Base-by-base conservation (phyloP, 768 basidiomycete genomes). In the Mycena sanguinolenta region DNA sequence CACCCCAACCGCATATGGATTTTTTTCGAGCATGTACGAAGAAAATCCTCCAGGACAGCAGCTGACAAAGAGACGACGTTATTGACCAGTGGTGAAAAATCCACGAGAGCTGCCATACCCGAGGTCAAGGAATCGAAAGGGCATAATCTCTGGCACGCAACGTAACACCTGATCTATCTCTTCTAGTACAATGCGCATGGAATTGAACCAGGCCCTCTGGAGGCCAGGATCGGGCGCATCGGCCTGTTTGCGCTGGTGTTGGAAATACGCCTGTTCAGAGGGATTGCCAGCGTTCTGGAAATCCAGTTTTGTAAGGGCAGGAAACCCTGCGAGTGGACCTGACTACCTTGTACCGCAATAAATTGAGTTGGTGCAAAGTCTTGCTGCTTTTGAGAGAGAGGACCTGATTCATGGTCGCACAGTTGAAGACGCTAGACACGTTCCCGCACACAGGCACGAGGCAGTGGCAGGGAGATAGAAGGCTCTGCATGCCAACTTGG, bases 31-130 rank as follows among this genome's bases (percentile, higher is more conserved):
- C 32, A 80, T 77, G 65, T 79, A 79, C 14, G 78, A 78, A 2
- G 77, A 73, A 54, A 80, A 80, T 4, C 79, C 79, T 27, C 79
- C 79, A 4, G 79, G 79, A 32, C 78, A 78, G 55, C 79, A 80
- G 38, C 79, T 80, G 46, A 9, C 57, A 36, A 36, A 34, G 34
- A 39, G 39, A 39, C 23, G 39, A 54, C 53, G 30, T 64, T 23
- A 54, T 19, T 69, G 21, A 46, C 62, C n/a, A n/a, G 50, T 21
- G 30, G 32, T 10, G 19, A 12, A 38, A 25, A 42, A 32, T 16
- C 50, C 19, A 72, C n/a, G n/a, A 63, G 28, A 19, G 30, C 12
- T 50, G 27, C 2, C 50, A 30, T 74, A 78, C 79, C 79, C 77
- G 16, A 79, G 63, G 69, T 79, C 79, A 7, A 79, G 65, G 63